Evolutionary conservation across 805 yeast genomes (phyloP), one percentile per base, ranked within the genome.

Genomic region (Metschnikowia aberdeeniae): DNA sequence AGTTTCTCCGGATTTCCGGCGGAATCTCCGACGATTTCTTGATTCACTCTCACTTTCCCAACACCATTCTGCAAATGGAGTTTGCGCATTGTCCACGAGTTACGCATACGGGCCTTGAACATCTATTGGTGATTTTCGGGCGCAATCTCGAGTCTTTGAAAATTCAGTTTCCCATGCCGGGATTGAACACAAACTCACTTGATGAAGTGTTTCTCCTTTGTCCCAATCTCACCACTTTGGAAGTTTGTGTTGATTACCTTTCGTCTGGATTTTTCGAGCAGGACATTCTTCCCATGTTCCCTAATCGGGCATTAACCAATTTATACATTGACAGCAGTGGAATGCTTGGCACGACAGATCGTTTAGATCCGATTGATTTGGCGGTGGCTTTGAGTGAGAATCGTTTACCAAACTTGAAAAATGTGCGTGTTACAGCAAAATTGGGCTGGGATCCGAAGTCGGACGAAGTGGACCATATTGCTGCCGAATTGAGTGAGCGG

Each of bases 101-200:
- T 14, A 77, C 76, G 34, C 86, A 84, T 22, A 74, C 70, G 40
- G 81, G 95, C 0, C 70, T 90, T 17, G 79, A 81, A 51, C 71
- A 73, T 24, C 65, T 92, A 45, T 64, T 89, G 13, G 66, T 72
- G 28, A 76, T 77, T 36, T 74, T 85, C 37, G 98, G 98, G 0
- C 73, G 70, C 24, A 77, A 81, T 48, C 65, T 92, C 43, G 77
- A 70, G 30, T 73, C 78, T 22, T 67, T 92, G 20, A 76, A 82
- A 36, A 80, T 90, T 20, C 82, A 80, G 50, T 93, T 87, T 58
- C 99, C 99, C 2, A 81, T 92, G 90, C 97, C 96, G 0, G 80
- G 82, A 1, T 67, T 92, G 28, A 71, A 76, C 28, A 80, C 77
- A 8, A 77, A 79, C 50, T 81, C 95, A 0, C 67, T 90, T 54